These are phyloP conservation scores for Osmanthus fragrans DNA, from an alignment of 257 asterid genomes.

Conservation along the genomic window DNA sequence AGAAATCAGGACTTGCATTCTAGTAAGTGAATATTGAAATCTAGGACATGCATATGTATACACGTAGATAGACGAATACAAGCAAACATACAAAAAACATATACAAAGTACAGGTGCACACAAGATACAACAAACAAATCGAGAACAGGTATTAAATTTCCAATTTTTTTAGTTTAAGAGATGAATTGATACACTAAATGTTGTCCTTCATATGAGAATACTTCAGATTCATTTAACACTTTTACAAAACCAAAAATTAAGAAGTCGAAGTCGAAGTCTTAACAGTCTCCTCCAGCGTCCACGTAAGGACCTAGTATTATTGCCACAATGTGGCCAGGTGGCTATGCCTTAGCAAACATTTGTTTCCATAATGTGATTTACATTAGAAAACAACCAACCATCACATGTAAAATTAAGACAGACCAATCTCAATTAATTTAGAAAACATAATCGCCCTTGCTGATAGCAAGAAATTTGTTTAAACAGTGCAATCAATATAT, in stretches of 20 bases:
- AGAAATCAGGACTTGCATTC: not conserved
- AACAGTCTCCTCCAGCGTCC: not conserved
- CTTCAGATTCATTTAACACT: not conserved
- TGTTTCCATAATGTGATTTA: not conserved
- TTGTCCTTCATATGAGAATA: not conserved
- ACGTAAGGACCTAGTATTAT: not conserved
- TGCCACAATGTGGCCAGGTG: not conserved
- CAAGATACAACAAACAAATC: not conserved
- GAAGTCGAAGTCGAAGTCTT: not conserved
- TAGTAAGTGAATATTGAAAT: not conserved
- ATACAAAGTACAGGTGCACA: not conserved
- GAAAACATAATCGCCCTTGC: not conserved
- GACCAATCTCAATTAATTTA: not conserved
- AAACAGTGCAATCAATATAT: not conserved
- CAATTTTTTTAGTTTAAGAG: not conserved
- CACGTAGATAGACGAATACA: not conserved
- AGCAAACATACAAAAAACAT: not conserved
- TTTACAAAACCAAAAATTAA: not conserved
- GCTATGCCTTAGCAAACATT: not conserved
- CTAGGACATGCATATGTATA: not conserved
- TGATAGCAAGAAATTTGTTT: not conserved
- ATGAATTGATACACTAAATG: not conserved
- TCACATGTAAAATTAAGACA: not conserved
- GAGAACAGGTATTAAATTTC: not conserved
- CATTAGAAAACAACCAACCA: not conserved